Percentiles rank a stretch among this genome's conserved stretches.
phyloP scores from a whole-genome alignment of 371 early-diverging fungal species.

The Rhizopus arrhizus region DNA sequence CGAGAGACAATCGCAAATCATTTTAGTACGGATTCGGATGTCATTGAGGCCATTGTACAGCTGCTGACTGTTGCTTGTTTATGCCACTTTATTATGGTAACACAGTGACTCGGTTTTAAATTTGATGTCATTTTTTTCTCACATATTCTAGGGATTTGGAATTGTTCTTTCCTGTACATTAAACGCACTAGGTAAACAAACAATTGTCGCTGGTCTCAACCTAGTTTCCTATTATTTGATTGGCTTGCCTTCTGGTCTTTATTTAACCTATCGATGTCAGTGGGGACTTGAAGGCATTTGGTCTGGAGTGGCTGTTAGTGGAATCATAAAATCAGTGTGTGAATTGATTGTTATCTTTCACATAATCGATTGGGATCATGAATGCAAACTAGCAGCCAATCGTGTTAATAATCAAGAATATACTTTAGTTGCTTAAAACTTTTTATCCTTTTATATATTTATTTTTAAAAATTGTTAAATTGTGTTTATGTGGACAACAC shows the following conservation, averaged over 20 bases:
- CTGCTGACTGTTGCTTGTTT: conserved; percentile 75
- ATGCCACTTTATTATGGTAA: conserved; percentile 64
- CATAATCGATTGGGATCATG: conserved; percentile 31
- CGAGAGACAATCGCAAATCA: conserved; percentile 32
- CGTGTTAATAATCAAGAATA: conserved; percentile 32
- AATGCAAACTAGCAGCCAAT: conserved; percentile 27
- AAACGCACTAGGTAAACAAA: conserved; percentile 45
- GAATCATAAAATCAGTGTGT: conserved; percentile 32
- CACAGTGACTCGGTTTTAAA: background rate
- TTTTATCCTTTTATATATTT: no score
- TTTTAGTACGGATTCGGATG: conserved; percentile 55
- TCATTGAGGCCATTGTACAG: conserved; percentile 48
- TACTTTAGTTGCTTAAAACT: no score
- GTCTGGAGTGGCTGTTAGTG: conserved; percentile 42
- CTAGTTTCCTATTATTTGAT: conserved; percentile 36
- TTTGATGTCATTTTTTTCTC: background rate
- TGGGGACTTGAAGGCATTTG: conserved; percentile 45
- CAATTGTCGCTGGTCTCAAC: conserved; percentile 41
- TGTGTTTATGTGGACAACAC: no score
- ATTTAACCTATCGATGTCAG: conserved; percentile 27
- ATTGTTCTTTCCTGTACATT: conserved; percentile 37
- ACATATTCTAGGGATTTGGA: conserved; percentile 33
- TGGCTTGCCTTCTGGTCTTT: conserved; percentile 45
- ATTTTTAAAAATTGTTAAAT: no score
- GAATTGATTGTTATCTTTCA: conserved; percentile 27